Conservation (phyloP, 345 rosid species). For the Ailanthus altissimus region DNA sequence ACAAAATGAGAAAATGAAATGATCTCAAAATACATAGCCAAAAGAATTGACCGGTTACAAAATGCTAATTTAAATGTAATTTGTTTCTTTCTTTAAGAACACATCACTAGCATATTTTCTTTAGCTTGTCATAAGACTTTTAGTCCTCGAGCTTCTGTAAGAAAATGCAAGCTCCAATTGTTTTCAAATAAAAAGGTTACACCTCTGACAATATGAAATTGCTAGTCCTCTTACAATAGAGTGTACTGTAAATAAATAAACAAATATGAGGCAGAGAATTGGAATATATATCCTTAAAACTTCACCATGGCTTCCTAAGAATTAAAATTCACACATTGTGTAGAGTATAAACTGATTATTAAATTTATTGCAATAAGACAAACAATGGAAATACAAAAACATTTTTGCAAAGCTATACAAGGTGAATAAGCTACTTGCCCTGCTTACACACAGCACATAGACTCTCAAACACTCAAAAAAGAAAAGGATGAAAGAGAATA, state of each 20-base stretch:
- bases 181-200: neutral
- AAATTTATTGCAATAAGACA: neutral
- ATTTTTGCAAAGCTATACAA: slow-evolving; percentile 1
- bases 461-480: neutral
- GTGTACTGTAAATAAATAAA: neutral
- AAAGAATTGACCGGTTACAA: neutral
- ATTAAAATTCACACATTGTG: neutral
- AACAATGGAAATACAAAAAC: neutral
- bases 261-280: neutral
- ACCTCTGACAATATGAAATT: neutral
- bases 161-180: neutral
- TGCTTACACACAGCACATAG: neutral
- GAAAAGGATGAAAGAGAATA: too few species aligned
- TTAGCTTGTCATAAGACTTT: neutral
- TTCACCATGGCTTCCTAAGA: neutral
- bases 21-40: neutral
- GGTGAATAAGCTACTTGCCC: slow-evolving; percentile 5
- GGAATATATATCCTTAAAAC: neutral
- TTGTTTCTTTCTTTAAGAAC: neutral
- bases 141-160: neutral
- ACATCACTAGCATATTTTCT: neutral
- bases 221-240: neutral
- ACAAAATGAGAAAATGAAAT: neutral
- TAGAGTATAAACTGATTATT: neutral
- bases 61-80: neutral